Conservation (phyloP, 371 early-diverging fungal species). For the Funneliformis caledonium region DNA sequence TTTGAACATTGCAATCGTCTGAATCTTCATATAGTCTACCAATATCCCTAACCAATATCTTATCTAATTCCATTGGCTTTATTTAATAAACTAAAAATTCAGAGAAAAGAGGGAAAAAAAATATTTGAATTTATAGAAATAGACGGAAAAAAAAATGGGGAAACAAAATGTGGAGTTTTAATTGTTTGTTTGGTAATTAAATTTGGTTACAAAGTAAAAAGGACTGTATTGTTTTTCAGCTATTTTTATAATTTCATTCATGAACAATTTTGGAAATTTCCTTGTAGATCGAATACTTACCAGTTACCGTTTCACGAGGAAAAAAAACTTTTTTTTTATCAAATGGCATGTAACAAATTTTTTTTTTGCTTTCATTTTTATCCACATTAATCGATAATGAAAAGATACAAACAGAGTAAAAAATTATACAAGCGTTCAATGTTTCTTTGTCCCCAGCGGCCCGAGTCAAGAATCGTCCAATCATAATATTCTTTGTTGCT, state of each 20-base stretch:
- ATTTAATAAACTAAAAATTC: background rate
- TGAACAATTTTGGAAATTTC: background rate
- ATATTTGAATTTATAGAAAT: background rate
- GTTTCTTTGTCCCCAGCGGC: background rate
- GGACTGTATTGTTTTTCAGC: background rate
- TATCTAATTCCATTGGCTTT: slow-evolving; percentile 15
- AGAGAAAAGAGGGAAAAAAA: background rate
- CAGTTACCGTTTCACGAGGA: background rate
- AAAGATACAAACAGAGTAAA: background rate
- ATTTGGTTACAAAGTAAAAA: background rate
- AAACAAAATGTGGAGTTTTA: background rate
- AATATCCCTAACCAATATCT: slow-evolving; percentile 16
- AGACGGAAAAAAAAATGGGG: background rate
- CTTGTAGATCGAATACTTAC: background rate
- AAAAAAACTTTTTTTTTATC: background rate
- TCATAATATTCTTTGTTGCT: background rate
- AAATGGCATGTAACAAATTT: too few species aligned
- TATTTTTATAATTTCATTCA: background rate
- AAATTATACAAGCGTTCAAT: background rate
- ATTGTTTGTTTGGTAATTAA: background rate
- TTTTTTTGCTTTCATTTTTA: too few species aligned
- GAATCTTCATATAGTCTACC: slow-evolving; percentile 2
- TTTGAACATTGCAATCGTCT: slow-evolving; percentile 35
- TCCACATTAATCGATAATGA: background rate
- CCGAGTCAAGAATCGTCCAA: background rate